Base-by-base conservation (phyloP, 1,284 basidiomycete species). In the Austropuccinia psidii region DNA sequence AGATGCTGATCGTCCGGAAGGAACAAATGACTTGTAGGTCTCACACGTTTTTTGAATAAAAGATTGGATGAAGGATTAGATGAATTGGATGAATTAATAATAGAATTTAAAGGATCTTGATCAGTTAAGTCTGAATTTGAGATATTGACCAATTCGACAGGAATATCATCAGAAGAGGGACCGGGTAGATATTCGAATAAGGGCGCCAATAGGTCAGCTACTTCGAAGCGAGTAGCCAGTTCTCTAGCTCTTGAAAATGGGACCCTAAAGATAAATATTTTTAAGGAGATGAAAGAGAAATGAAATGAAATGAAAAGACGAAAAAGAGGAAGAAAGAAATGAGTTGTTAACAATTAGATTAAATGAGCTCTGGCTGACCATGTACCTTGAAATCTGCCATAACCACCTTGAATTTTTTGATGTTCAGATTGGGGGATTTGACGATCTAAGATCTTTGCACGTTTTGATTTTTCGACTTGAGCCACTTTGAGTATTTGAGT, bases 401-500 rank as follows among this genome's bases (percentile, higher is more conserved):
- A 98, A 49, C 96, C 96, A 60, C 96, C 96, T 81, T 99, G 96
- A 13, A 99, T 93, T 82, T 98, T 98, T 82, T 99, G 95, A 82
- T 98, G 94, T 82, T 92, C 89, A 65, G 94, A 94, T 55, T 90
- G 90, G 49, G 94, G 85, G 76, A 99, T 91, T 83, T 98, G 95
- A 81, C 95, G 96, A 84, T 98, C 96, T 43, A 98, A 85, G 74
- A 98, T 97, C 86, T 97, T 97, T 27, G 95, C 98, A 52, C 96
- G 86, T 47, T 90, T 87, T 2, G 93, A 93, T 83, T 99, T 99
- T 82, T 96, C 93, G 75, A 98, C 90, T 50, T 96, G 96, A 8
- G 96, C 96, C 50, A 98, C 94, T 83, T 99, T 99, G 79, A 98
- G 87, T 76, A 99, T 97, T 82, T 98, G 96, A 6, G 96, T 98